Percentiles rank a stretch among this genome's conserved stretches.
Evolutionary conservation across 805 yeast species (phyloP).

Genomic region (Starmerella geochares): DNA sequence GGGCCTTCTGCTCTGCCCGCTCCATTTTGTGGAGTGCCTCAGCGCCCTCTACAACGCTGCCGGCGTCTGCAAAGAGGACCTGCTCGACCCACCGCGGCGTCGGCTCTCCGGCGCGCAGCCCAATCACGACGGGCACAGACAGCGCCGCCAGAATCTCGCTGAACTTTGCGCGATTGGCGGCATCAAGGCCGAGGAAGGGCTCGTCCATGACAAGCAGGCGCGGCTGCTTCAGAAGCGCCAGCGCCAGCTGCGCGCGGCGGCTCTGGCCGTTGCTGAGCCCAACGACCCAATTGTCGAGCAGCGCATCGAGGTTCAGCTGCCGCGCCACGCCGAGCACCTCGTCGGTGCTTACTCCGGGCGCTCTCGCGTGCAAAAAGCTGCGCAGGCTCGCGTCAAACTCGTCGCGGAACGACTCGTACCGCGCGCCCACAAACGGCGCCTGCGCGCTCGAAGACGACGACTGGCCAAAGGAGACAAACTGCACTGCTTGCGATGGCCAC

Average conservation of each 20-base stretch:
- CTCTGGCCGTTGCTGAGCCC: conserved; percentile 90
- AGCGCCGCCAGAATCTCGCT: conserved; percentile 42
- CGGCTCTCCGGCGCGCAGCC: conserved; percentile 64
- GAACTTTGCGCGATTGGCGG: conserved; percentile 52
- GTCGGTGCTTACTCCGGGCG: conserved; percentile 35
- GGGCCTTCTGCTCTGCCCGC: not conserved
- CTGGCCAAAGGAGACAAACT: conserved; percentile 38
- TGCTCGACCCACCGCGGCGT: conserved; percentile 75
- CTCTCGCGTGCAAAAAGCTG: conserved; percentile 42
- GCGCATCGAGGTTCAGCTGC: conserved; percentile 44
- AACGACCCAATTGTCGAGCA: conserved; percentile 68
- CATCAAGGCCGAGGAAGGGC: conserved; percentile 86
- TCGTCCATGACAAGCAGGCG: conserved; percentile 68
- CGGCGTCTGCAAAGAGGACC: conserved; percentile 37
- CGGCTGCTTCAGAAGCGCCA: conserved; percentile 57
- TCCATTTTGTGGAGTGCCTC: not conserved
- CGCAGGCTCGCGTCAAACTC: conserved; percentile 65
- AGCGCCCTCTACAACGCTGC: conserved; percentile 34
- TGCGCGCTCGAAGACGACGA: conserved; percentile 33
- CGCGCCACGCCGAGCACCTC: conserved; percentile 39
- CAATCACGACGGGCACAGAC: conserved; percentile 49
- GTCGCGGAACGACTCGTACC: conserved; percentile 82
- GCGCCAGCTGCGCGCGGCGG: conserved; percentile 79
- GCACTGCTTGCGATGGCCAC: conserved; percentile 40
- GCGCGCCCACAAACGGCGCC: conserved; percentile 69